phyloP scores from a whole-genome alignment of 139 green algal genomes.

The Micractinium sp. region DNA sequence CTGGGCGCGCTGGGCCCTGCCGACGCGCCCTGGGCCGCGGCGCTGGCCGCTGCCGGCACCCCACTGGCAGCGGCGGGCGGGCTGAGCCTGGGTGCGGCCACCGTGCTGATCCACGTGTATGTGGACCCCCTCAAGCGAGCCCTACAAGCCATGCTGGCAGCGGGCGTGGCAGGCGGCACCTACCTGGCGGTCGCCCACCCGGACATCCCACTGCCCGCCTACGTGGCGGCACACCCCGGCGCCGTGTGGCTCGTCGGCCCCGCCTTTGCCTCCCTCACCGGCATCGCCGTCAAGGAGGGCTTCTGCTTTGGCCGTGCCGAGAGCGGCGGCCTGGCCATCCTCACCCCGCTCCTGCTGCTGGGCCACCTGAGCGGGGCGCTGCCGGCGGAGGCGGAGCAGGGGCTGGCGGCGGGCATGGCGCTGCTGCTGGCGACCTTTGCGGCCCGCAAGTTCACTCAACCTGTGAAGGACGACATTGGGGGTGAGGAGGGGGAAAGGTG shows the following conservation, averaged over 20 bases:
- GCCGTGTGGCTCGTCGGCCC: conserved; percentile 90
- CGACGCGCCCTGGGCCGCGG: neutral
- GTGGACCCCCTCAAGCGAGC: conserved; percentile 78
- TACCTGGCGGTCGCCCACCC: conserved; percentile 63
- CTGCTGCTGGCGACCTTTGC: conserved; percentile 74
- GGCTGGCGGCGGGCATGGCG: conserved; percentile 48
- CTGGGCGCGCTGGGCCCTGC: neutral
- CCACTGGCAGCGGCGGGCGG: conserved; percentile 49
- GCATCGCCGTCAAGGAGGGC: conserved; percentile 57
- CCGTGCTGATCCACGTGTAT: conserved; percentile 95
- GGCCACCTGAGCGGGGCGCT: conserved; percentile 49
- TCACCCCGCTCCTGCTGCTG: conserved; percentile 64
- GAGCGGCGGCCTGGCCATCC: conserved; percentile 69
- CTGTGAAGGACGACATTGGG: conserved; percentile 93
- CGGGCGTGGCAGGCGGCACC: conserved; percentile 60
- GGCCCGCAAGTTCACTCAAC: conserved; percentile 89
- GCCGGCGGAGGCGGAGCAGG: conserved; percentile 32
- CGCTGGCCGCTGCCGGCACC: conserved; percentile 3
- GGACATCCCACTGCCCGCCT: conserved; percentile 54
- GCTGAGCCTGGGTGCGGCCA: conserved; percentile 70
- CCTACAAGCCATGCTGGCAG: conserved; percentile 73
- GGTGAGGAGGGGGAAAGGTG: conserved; percentile 66
- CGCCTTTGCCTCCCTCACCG: conserved; percentile 90
- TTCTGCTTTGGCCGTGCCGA: conserved; percentile 88
- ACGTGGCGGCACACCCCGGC: conserved; percentile 72